A percentile compares a stretch with the other conserved stretches of the same genome.
Conservation (phyloP, 495 filamentous ascomycete genomes). For the Lophiotrema nucula region DNA sequence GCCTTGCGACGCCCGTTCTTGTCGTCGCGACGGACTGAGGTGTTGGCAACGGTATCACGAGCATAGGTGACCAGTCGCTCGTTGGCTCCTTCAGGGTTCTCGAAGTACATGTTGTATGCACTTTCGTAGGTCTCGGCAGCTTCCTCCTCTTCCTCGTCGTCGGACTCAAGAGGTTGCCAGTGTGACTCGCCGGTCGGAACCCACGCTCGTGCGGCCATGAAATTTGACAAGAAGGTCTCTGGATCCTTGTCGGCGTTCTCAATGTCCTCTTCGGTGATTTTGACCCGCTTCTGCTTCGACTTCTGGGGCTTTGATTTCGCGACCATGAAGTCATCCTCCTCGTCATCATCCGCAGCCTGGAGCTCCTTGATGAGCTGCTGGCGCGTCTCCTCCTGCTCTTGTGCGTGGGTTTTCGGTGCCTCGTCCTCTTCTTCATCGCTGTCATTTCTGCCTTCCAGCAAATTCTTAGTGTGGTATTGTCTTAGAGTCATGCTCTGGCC, state of each 20-base stretch:
- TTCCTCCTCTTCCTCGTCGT: constrained; percentile 81
- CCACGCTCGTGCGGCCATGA: constrained; percentile 88
- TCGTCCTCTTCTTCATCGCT: constrained; percentile 56
- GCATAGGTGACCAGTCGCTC: constrained; percentile 82
- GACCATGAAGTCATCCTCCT: constrained; percentile 68
- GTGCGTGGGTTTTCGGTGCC: constrained; percentile 63
- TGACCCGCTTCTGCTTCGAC: constrained; percentile 35
- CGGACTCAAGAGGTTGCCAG: constrained; percentile 81
- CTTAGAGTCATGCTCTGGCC: constrained; percentile 82
- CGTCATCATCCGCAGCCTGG: constrained; percentile 60
- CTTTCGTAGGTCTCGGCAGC: constrained; percentile 83
- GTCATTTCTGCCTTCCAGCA: constrained; percentile 64
- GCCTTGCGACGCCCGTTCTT: constrained; percentile 70
- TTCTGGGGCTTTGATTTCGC: constrained; percentile 32
- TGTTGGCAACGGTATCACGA: constrained; percentile 73
- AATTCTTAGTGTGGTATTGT: constrained; percentile 87
- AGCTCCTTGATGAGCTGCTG: constrained; percentile 73
- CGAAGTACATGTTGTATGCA: constrained; percentile 96
- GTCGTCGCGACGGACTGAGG: constrained; percentile 81
- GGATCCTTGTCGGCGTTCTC: constrained; percentile 82
- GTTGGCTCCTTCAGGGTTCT: constrained; percentile 81
- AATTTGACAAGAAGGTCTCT: constrained; percentile 85
- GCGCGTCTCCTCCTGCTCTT: constrained; percentile 84
- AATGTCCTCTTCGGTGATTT: constrained; percentile 60
- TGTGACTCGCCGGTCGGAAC: constrained; percentile 57